Evolutionary conservation across 768 basidiomycete genomes (phyloP).

Genomic region (Rubroboletus satanas): DNA sequence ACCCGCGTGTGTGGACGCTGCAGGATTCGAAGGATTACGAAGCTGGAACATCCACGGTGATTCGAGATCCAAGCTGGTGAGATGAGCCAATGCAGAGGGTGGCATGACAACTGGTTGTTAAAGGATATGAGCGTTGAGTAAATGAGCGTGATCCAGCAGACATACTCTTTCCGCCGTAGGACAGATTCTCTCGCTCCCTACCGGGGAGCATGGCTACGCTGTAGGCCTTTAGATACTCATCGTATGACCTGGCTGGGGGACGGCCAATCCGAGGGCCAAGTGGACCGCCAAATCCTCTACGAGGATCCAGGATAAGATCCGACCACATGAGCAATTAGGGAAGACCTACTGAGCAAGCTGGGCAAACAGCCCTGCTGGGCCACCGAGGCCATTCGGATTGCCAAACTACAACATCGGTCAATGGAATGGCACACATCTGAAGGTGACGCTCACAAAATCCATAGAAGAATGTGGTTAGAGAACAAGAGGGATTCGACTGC

Average conservation of each 20-base stretch:
- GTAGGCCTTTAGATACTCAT: conserved; percentile 92
- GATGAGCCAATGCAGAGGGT: conserved; percentile 84
- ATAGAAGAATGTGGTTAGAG: conserved; percentile 28
- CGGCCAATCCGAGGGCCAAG: conserved; percentile 45
- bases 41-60: conserved; percentile 96
- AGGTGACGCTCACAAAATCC: conserved; percentile 35
- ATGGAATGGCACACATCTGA: not conserved
- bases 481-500: conserved; percentile 10
- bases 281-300: conserved; percentile 52
- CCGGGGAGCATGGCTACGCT: conserved; percentile 93
- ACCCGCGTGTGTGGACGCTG: conserved; percentile 89
- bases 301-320: conserved; percentile 18
- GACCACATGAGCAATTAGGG: not conserved
- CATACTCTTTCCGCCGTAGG: conserved; percentile 96
- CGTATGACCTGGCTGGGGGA: conserved; percentile 68
- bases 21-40: conserved; percentile 81
- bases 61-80: conserved; percentile 84
- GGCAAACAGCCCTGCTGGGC: conserved; percentile 58
- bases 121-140: conserved; percentile 6
- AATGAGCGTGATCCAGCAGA: conserved; percentile 32
- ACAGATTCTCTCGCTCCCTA: conserved; percentile 81
- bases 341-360: conserved; percentile 59
- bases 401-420: conserved; percentile 33
- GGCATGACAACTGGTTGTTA: conserved; percentile 85
- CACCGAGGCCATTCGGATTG: conserved; percentile 33